Conservation (phyloP, 2,329 filamentous ascomycete species). For the Trichoderma sp. region DNA sequence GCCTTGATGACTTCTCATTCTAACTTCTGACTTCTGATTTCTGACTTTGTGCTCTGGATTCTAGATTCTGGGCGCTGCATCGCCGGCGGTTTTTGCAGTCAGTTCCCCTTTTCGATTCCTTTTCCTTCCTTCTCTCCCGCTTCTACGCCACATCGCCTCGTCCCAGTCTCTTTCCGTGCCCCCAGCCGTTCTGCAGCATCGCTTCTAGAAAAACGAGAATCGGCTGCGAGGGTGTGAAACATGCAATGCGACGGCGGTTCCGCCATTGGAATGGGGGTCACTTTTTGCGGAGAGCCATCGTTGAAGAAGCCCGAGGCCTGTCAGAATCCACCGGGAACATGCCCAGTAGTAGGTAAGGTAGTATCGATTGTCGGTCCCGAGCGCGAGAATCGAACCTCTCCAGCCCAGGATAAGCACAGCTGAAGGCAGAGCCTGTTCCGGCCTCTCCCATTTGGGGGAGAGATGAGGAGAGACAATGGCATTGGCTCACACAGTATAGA, state of each 20-base stretch:
- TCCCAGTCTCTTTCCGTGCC: neutral
- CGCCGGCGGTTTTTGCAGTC: neutral
- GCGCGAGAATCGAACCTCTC: constrained; percentile 4
- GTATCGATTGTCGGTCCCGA: constrained; percentile 3
- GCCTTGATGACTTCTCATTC: neutral
- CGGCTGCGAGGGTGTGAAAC: constrained; percentile 1
- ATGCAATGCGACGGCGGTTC: constrained; percentile 13
- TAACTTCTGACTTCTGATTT: constrained; percentile 6
- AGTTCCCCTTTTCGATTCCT: neutral
- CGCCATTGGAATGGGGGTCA: constrained; percentile 2
- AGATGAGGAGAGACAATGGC: neutral
- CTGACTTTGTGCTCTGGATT: neutral
- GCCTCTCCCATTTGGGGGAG: neutral
- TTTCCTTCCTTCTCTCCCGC: neutral
- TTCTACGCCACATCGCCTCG: neutral
- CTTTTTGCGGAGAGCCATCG: constrained; percentile 6
- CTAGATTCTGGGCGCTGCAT: neutral
- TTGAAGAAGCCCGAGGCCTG: constrained; percentile 5
- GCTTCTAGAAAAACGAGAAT: constrained; percentile 12
- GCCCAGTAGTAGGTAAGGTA: neutral
- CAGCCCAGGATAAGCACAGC: constrained; percentile 6
- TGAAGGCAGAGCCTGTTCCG: constrained; percentile 2
- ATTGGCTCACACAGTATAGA: neutral
- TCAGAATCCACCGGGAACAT: neutral
- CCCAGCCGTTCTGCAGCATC: neutral